Evolutionary conservation across 768 basidiomycete genomes (phyloP).

Genomic region (Tulasnella sp.): DNA sequence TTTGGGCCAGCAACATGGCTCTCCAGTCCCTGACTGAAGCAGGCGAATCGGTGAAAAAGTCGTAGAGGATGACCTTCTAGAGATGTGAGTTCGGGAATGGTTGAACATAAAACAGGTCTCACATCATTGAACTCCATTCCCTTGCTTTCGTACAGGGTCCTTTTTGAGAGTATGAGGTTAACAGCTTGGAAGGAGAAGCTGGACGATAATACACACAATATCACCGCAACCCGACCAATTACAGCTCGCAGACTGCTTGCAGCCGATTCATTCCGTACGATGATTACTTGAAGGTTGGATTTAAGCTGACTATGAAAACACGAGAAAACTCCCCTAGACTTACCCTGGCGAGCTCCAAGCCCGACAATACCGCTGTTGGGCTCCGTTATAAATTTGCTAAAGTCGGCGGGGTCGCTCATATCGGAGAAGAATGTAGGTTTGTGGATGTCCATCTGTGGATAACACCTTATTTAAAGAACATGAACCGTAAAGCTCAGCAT

Average conservation of each 20-base stretch:
- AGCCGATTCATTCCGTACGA: conserved; percentile 9
- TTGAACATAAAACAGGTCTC: not conserved
- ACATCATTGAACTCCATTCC: conserved; percentile 67
- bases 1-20: conserved; percentile 34
- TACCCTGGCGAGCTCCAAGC: not conserved
- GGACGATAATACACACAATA: not conserved
- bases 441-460: not conserved
- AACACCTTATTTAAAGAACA: no score
- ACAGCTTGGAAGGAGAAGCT: not conserved
- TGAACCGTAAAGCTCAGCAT: conserved; percentile 42
- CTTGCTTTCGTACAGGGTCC: conserved; percentile 60
- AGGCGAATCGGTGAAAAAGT: conserved; percentile 67
- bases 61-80: conserved; percentile 61
- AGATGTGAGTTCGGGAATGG: not conserved
- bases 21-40: conserved; percentile 56
- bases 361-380: not conserved
- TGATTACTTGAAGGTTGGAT: not conserved
- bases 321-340: not conserved
- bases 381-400: not conserved
- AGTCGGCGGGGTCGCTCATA: not conserved
- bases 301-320: not conserved
- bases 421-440: conserved; percentile 11
- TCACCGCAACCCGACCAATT: not conserved
- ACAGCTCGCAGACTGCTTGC: not conserved
- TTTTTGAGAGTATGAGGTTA: not conserved